Percentiles rank a stretch among this genome's conserved stretches.
Evolutionary conservation across 2,329 filamentous ascomycete genomes (phyloP).

Genomic region (Colletotrichum sojae): DNA sequence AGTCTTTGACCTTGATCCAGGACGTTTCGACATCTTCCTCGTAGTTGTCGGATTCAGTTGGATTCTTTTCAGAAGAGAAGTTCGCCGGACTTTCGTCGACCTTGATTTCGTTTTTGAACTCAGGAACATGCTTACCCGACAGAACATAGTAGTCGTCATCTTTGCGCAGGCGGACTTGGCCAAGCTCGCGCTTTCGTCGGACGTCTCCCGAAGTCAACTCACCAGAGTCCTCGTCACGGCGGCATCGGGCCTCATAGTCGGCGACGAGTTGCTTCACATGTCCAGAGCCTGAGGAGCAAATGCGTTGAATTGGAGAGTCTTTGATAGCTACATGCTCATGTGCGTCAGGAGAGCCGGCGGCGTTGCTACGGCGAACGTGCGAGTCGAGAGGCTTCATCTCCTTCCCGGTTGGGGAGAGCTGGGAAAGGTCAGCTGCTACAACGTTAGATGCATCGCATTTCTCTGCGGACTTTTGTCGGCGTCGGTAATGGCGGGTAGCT

Average conservation of each 20-base stretch:
- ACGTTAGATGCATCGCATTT: too few relatives aligned
- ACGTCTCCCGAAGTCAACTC: not conserved
- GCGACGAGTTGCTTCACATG: conserved; percentile 27
- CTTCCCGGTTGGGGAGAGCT: not conserved
- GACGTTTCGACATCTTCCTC: too few relatives aligned
- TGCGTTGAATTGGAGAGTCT: not conserved
- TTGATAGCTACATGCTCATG: not conserved
- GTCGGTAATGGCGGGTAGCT: too few relatives aligned
- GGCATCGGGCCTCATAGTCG: conserved; percentile 16
- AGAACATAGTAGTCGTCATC: too few relatives aligned
- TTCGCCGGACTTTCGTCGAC: too few relatives aligned
- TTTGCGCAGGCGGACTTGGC: not conserved
- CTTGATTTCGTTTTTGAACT: too few relatives aligned
- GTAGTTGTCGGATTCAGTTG: too few relatives aligned
- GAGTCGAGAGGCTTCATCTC: not conserved
- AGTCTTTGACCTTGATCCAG: too few relatives aligned
- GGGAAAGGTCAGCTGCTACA: not conserved
- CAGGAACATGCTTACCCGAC: too few relatives aligned
- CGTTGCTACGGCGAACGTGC: not conserved
- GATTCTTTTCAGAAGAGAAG: too few relatives aligned
- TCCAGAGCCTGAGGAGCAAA: not conserved
- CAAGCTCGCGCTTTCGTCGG: not conserved
- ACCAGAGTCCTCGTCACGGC: not conserved
- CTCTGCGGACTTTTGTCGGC: too few relatives aligned
- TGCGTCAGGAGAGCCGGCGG: not conserved